Evolutionary conservation across 305 asterid species (phyloP), one percentile per base, ranked within the genome.

Genomic region (Solanum aculeatissimum): DNA sequence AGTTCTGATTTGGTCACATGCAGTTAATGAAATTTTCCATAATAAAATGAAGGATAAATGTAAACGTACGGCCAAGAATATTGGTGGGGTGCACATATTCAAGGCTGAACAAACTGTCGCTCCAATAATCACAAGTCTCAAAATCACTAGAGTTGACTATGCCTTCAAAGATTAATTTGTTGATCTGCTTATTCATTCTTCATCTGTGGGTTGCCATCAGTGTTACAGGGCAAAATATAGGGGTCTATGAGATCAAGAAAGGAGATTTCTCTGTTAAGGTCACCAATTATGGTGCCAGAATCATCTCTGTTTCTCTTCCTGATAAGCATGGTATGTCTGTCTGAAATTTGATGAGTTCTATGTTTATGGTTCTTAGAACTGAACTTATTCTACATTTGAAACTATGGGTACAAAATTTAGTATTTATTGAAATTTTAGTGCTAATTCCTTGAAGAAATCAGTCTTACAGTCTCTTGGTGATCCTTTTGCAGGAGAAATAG

Each of bases 401-500:
- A 63, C 13, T 6, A 14, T 63, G n/a, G 35, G 71, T 63, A 27
- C 12, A 65, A 21, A 68, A 38, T 18, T 19, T 68, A 35, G 21
- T 68, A 16, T 6, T 25, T 13, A 4, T 62, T 25, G 3, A 62
- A 62, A 25, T 62, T 25, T 25, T 14, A 25, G 70, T 60, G 45
- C 2, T 0, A 21, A 54, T 75, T 49, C 27, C 43, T 49, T 51
- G 63, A 75, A 16, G 21, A 77, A 49, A 77, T 77, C 45, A 77
- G 45, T 6, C 15, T 51, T 19, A 32, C 23, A 4, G 35, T 68
- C 15, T 6, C 51, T 78, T 55, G 53, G 16, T 19, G 18, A 40
- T 88, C 43, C 16, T 68, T 47, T 70, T 80, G 6, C 92, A 96
- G 98, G 98, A 27, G 92, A 88, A 74, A 86, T 90, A 45, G 92